Percentiles rank a stretch among this genome's conserved stretches.
Evolutionary conservation across 805 yeast genomes (phyloP).

Genomic region (Kregervanrija delftensis): DNA sequence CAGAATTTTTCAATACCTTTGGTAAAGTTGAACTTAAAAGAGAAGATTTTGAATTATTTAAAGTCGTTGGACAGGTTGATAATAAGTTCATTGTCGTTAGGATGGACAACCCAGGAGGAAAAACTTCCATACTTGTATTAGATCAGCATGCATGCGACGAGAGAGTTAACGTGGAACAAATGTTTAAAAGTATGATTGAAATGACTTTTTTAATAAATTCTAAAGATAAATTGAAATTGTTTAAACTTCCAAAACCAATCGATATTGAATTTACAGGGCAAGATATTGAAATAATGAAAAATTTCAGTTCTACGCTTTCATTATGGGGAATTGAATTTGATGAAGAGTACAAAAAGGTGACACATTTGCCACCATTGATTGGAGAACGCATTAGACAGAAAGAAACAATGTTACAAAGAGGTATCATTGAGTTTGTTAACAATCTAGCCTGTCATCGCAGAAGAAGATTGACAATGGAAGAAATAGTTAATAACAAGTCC

Average conservation of each 20-base stretch:
- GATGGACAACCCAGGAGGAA: not conserved
- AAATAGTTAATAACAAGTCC: not conserved
- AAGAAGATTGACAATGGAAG: not conserved
- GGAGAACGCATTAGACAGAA: slow-evolving; percentile 18
- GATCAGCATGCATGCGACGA: slow-evolving; percentile 91
- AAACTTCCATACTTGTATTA: slow-evolving; percentile 29
- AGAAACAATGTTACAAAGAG: slow-evolving; percentile 26
- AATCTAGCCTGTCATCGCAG: slow-evolving; percentile 3
- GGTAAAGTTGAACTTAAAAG: slow-evolving; percentile 4
- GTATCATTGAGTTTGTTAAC: slow-evolving; percentile 35
- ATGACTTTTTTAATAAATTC: slow-evolving; percentile 10
- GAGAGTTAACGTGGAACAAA: slow-evolving; percentile 52
- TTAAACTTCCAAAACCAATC: slow-evolving; percentile 7
- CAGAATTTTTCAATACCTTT: slow-evolving; percentile 3
- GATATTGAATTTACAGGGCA: slow-evolving; percentile 19
- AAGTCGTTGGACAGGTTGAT: slow-evolving; percentile 53
- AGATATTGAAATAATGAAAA: slow-evolving; percentile 29
- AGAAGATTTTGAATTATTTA: slow-evolving; percentile 15
- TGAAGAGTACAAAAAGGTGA: slow-evolving; percentile 14
- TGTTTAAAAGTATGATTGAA: slow-evolving; percentile 32
- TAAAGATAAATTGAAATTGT: not conserved
- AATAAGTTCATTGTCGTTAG: slow-evolving; percentile 53
- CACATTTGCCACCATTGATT: slow-evolving; percentile 41
- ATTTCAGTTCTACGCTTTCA: slow-evolving; percentile 24
- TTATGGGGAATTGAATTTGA: slow-evolving; percentile 38